Evolutionary conservation across 768 basidiomycete genomes (phyloP).

Genomic region (Leccinum boreale): DNA sequence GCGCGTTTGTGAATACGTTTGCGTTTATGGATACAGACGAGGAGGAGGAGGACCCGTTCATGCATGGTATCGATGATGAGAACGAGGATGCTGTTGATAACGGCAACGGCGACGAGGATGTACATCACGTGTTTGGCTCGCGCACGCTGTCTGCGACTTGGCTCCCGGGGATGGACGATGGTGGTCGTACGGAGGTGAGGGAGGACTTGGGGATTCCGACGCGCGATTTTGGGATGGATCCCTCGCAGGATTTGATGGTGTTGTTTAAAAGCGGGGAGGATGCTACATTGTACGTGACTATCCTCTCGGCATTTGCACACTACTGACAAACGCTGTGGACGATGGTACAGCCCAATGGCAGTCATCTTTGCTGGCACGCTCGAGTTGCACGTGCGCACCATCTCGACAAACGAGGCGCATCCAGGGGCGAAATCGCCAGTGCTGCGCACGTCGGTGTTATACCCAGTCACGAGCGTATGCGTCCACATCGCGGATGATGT

Average conservation of each 20-base stretch:
- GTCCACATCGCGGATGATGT: conserved; percentile 56
- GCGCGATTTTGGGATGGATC: conserved; percentile 64
- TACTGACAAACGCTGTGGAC: neutral
- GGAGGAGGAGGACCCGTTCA: neutral
- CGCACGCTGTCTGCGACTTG: conserved; percentile 23
- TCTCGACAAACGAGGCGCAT: conserved; percentile 42
- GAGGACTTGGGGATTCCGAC: conserved; percentile 39
- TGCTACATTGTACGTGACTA: conserved; percentile 10
- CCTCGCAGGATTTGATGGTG: conserved; percentile 57
- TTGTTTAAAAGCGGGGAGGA: conserved; percentile 32
- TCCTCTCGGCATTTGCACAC: neutral
- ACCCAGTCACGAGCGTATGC: conserved; percentile 30
- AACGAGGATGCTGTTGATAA: neutral
- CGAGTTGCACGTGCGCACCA: conserved; percentile 43
- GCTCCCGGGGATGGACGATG: conserved; percentile 14
- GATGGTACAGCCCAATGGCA: conserved; percentile 8
- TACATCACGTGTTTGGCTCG: conserved; percentile 11
- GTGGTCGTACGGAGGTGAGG: conserved; percentile 15
- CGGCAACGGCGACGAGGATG: neutral
- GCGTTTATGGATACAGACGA: neutral
- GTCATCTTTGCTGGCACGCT: conserved; percentile 14
- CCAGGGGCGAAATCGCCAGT: conserved; percentile 35
- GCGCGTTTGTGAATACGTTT: neutral
- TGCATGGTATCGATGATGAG: neutral
- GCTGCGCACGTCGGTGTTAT: conserved; percentile 24